Evolutionary conservation across 78 protist species (phyloP), one percentile per base, ranked within the genome.

Genomic region (Dictyostelium firmibasis): DNA sequence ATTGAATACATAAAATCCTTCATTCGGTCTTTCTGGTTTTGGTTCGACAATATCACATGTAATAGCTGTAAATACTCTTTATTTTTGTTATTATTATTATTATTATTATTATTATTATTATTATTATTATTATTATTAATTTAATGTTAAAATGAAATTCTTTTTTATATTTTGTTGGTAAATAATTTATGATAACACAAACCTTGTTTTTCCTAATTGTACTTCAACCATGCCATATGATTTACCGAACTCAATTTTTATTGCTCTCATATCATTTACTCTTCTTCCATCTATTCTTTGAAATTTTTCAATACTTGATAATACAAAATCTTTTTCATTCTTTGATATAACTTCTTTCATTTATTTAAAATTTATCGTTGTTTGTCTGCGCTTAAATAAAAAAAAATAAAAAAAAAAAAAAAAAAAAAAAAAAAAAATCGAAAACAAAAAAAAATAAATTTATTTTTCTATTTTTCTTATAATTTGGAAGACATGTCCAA

Each of bases 1-100:
- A 62, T 72, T 72, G 44, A 98, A 96, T 10, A 47, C 18, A 41
- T 97, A 91, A 94, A 96, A 96, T 23, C 99, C 99, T 75, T 98
- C 98, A 14, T 67, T 96, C 25, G 98, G 98, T 77, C 98, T 83
- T 53, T 96, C 97, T 29, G 95, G 94, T 50, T 47, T 83, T 60
- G 99, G 99, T 81, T 93, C 98, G 3, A 94, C 95, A 2, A 97
- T 75, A 43, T 96, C 98, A 31, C 91, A 97, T 36, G 91, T 43
- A 7, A 96, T 86, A 57, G 84, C 29, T 27, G 97, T 84, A 31
- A 83, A 35, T 6, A 97, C 98, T 41, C 96, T 57, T 11, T 27
- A 53, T 16, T 53, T 16, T 16, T 53, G 3, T 44, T 6, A 53
- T 36, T 2, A 20, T 16, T 35, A 14, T 64, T 35, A 83, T 10